Evolutionary conservation across 208 protist genomes (phyloP), one percentile per base, ranked within the genome.

Genomic region (Leishmania gerbilli): DNA sequence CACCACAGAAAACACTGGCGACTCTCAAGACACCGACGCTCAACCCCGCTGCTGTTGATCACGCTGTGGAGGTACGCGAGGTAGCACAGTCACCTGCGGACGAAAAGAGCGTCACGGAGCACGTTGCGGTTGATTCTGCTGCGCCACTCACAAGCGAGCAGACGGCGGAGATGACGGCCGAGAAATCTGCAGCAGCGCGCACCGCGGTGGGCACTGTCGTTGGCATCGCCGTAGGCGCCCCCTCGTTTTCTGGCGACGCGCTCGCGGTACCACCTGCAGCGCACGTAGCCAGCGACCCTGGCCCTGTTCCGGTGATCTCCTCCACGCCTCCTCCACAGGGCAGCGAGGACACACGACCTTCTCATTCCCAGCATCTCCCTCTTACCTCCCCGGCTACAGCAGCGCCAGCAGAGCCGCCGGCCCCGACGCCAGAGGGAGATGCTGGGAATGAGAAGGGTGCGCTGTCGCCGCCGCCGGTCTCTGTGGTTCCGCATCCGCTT

Each of bases 401-500:
- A 9, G 68, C 42, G 19, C 42, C 42, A 72, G 68, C 19, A 21
- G 19, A 53, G 40, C 24, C 19, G 40, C 37, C 40, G 9, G 42
- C 45, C 2, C 13, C 19, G 27, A 37, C 68, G 24, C 15, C 68
- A 51, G 45, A 72, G 42, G 37, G 19, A 49, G 42, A 24, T 72
- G 24, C 24, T 31, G 42, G 3, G 42, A 72, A 31, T 34, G 42
- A 53, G 31, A 72, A n/a, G 5, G 42, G 17, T 56, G 72, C 55
- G n/a, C 45, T 67, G 34, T n/a, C 60, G 60, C 60, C 68, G 45
- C 62, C 81, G 64, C 64, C 37, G 17, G 40, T 24, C 68, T 6
- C 34, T 31, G 65, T 74, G 34, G 51, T 58, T 13, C 45, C 80
- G 42, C 64, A 68, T 69, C 81, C 68, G 21, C 77, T 76, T 0